Percentiles rank a stretch among this genome's conserved stretches.
These are phyloP conservation scores for Jatropha podagrica DNA, from an alignment of 441 rosid genomes.

Conservation along the genomic window DNA sequence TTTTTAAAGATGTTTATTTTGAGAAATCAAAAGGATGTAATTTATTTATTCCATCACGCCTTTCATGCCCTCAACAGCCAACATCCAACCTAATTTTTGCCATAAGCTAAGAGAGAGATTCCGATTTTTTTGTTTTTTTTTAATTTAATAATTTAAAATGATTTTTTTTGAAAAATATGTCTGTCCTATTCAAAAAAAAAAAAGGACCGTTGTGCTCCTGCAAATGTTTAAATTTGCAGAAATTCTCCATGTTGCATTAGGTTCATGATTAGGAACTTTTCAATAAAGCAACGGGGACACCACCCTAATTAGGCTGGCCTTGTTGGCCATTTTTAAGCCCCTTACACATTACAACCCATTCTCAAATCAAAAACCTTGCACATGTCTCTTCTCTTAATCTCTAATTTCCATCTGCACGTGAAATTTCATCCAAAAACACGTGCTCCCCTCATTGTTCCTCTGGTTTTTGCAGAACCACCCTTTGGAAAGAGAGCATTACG, in stretches of 20 bases:
- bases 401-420: slow-evolving; percentile 34
- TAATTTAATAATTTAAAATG: too few relatives aligned
- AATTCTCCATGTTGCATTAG: not conserved
- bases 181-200: not conserved
- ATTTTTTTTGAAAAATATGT: too few relatives aligned
- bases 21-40: not conserved
- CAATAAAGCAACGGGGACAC: not conserved
- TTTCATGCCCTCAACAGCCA: not conserved
- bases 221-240: not conserved
- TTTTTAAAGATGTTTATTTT: not conserved
- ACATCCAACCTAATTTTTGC: too few relatives aligned
- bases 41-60: not conserved
- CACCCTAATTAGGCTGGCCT: slow-evolving; percentile 25
- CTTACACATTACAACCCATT: not conserved
- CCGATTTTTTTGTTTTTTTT: too few relatives aligned
- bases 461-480: not conserved
- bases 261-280: not conserved
- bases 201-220: not conserved
- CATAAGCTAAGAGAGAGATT: too few relatives aligned
- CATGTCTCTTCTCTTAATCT: slow-evolving; percentile 29
- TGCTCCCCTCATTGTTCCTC: slow-evolving; percentile 31
- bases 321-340: slow-evolving; percentile 15
- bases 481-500: slow-evolving; percentile 5
- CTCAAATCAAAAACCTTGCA: slow-evolving; percentile 20
- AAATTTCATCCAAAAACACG: slow-evolving; percentile 40